These are phyloP conservation scores for Mycena kentingensis DNA, from an alignment of 768 basidiomycete species.

Conservation along the genomic window DNA sequence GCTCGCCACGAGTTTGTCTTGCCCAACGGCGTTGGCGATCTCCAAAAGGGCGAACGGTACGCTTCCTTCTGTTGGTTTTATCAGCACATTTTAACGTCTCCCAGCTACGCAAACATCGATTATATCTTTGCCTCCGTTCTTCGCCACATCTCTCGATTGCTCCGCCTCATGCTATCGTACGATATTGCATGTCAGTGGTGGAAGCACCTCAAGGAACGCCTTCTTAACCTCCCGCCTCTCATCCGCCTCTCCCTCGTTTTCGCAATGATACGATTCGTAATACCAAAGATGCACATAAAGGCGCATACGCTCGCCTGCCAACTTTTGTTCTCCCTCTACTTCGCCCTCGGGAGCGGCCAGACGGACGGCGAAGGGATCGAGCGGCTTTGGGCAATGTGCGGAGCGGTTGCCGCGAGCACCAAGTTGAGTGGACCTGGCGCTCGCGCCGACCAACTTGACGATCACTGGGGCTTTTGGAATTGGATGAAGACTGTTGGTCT, in stretches of 20 bases:
- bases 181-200: too few species aligned
- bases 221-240: neutral
- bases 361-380: too few species aligned
- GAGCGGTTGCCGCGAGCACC: constrained; percentile 33
- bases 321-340: constrained; percentile 25
- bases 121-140: neutral
- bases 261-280: constrained; percentile 20
- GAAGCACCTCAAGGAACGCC: neutral
- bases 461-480: constrained; percentile 29
- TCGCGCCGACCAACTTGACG: constrained; percentile 29
- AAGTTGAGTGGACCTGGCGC: constrained; percentile 37
- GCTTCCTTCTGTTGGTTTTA: constrained; percentile 2
- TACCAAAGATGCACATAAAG: too few species aligned
- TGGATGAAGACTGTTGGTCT: constrained; percentile 28
- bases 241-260: neutral
- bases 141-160: neutral
- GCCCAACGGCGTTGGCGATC: neutral
- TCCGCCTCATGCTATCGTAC: constrained; percentile 13
- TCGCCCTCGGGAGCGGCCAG: constrained; percentile 24
- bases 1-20: constrained; percentile 2
- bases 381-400: too few species aligned
- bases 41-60: constrained; percentile 16
- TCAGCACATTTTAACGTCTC: neutral
- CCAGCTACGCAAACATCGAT: constrained; percentile 18
- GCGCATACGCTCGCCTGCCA: constrained; percentile 28